Evolutionary conservation across 495 filamentous ascomycete species (phyloP).

Genomic region (Penicillium riverlandense): DNA sequence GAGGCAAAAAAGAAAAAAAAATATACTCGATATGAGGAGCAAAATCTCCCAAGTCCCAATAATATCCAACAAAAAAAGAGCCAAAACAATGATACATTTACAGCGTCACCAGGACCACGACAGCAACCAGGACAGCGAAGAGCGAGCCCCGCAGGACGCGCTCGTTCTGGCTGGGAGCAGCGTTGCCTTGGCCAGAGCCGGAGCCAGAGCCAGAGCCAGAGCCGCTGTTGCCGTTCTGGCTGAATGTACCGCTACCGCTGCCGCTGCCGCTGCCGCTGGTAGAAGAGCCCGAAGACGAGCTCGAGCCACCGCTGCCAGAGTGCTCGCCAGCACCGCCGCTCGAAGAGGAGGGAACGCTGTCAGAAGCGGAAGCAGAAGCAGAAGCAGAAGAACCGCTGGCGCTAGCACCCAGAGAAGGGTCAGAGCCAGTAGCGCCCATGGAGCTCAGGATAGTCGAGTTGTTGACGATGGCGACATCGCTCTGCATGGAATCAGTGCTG

Average conservation of each 20-base stretch:
- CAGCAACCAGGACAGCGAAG: slow-evolving; percentile 49
- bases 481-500: slow-evolving; percentile 55
- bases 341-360: slow-evolving; percentile 28
- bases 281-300: too few species aligned
- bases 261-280: too few species aligned
- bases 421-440: slow-evolving; percentile 65
- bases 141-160: slow-evolving; percentile 44
- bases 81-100: slow-evolving; percentile 21
- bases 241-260: too few species aligned
- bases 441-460: slow-evolving; percentile 73
- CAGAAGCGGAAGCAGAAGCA: slow-evolving; percentile 14
- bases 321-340: slow-evolving; percentile 24
- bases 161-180: slow-evolving; percentile 20
- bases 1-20: slow-evolving; percentile 3
- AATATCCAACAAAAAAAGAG: slow-evolving; percentile 1
- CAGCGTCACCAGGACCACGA: slow-evolving; percentile 47
- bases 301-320: slow-evolving; percentile 5
- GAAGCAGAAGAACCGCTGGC: slow-evolving; percentile 12
- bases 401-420: slow-evolving; percentile 48
- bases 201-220: slow-evolving; percentile 28
- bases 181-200: slow-evolving; percentile 11
- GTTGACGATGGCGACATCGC: slow-evolving; percentile 67
- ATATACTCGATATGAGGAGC: slow-evolving; percentile 11
- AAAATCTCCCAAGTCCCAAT: not conserved
- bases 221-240: slow-evolving; percentile 12